Conservation (phyloP, 2,329 filamentous ascomycete genomes). For the Tolypocladium tundrense region DNA sequence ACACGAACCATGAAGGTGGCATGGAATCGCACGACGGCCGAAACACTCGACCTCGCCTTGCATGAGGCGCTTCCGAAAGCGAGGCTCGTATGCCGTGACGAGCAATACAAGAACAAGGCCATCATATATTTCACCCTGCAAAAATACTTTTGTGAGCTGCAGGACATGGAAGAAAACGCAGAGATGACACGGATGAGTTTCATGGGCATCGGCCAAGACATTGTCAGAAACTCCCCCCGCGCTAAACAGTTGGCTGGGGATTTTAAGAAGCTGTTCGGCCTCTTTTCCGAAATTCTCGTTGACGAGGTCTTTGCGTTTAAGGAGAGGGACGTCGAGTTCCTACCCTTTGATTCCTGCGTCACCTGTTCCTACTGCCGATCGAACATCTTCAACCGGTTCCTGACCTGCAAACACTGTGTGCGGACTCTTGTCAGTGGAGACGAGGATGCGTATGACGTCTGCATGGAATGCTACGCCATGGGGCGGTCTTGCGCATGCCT, state of each 20-base stretch:
- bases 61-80: constrained; percentile 82
- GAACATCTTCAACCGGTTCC: constrained; percentile 94
- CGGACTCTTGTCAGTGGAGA: constrained; percentile 53
- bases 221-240: constrained; percentile 29
- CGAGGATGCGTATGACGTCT: constrained; percentile 87
- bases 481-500: constrained; percentile 86
- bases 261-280: constrained; percentile 67
- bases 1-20: constrained; percentile 95
- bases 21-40: constrained; percentile 91
- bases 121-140: constrained; percentile 82
- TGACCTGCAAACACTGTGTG: constrained; percentile 82
- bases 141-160: constrained; percentile 61
- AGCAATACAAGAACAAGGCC: constrained; percentile 98
- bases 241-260: constrained; percentile 68
- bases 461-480: constrained; percentile 98
- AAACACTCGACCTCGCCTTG: constrained; percentile 79
- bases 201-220: constrained; percentile 36
- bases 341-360: constrained; percentile 81
- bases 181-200: constrained; percentile 34
- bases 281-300: constrained; percentile 70
- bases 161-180: constrained; percentile 38
- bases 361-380: constrained; percentile 93
- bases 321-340: constrained; percentile 61
- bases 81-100: constrained; percentile 85
- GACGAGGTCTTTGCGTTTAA: constrained; percentile 76